phyloP scores from a whole-genome alignment of 148 eudicot genomes.

The Rhododendron ferrugineum region DNA sequence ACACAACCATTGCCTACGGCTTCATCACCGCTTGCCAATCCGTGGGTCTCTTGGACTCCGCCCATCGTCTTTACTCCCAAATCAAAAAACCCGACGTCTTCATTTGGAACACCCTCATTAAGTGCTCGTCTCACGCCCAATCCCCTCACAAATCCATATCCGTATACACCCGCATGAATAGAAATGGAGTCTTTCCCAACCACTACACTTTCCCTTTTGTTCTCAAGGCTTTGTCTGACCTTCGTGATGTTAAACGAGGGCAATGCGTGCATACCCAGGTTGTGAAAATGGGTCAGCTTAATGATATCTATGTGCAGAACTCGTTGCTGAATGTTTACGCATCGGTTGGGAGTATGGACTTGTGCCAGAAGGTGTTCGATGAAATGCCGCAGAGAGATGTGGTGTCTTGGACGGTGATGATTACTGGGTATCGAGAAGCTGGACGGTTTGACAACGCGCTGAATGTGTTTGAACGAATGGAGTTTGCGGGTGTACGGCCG shows the following conservation, averaged over 20 bases:
- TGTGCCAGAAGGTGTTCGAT: slow-evolving; percentile 34
- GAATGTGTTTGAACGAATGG: slow-evolving; percentile 33
- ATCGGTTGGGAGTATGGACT: slow-evolving; percentile 22
- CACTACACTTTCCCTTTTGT: slow-evolving; percentile 45
- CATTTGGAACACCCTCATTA: slow-evolving; percentile 40
- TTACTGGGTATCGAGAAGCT: slow-evolving; percentile 30
- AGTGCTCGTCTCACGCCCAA: slow-evolving; percentile 29
- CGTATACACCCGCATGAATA: slow-evolving; percentile 36
- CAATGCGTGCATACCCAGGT: slow-evolving; percentile 31
- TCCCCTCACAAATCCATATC: slow-evolving; percentile 20
- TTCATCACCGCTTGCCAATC: slow-evolving; percentile 43
- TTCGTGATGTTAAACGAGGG: slow-evolving; percentile 20
- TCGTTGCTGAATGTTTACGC: slow-evolving; percentile 40
- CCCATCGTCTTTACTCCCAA: slow-evolving; percentile 30
- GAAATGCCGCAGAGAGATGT: slow-evolving; percentile 51
- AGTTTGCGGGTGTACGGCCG: slow-evolving; percentile 27
- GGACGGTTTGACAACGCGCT: slow-evolving; percentile 34
- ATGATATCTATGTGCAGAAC: slow-evolving; percentile 38
- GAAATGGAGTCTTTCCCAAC: slow-evolving; percentile 18
- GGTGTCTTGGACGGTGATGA: slow-evolving; percentile 49
- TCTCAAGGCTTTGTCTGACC: slow-evolving; percentile 33
- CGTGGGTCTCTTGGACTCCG: slow-evolving; percentile 21
- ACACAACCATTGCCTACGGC: slow-evolving; percentile 33
- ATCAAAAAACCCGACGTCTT: slow-evolving; percentile 30
- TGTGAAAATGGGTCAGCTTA: slow-evolving; percentile 21